These are phyloP conservation scores for Calophaca sinica DNA, from an alignment of 306 rosid species.

Conservation along the genomic window DNA sequence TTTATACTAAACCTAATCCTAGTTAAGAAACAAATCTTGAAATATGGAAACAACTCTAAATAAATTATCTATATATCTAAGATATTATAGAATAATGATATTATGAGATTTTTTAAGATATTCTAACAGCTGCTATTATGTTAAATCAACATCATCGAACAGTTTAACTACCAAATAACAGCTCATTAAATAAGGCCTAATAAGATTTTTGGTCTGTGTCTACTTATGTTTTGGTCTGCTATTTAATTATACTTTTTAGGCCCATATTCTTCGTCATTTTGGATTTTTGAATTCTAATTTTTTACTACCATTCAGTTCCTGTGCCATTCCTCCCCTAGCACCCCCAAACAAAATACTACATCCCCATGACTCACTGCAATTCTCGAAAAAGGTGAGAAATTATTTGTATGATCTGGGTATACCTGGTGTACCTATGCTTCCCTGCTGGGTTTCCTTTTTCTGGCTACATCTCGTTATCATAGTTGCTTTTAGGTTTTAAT, in stretches of 20 bases:
- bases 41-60: not conserved
- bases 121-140: not conserved
- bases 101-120: slow-evolving; percentile 19
- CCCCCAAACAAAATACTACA: not conserved
- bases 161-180: slow-evolving; percentile 12
- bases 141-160: not conserved
- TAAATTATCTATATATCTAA: not conserved
- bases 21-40: not conserved
- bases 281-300: not conserved
- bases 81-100: slow-evolving; percentile 5
- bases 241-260: slow-evolving; percentile 1
- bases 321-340: not conserved
- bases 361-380: not conserved
- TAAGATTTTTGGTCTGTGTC: not conserved
- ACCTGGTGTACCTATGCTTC: not conserved
- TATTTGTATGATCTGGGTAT: not conserved
- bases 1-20: not conserved
- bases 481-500: not conserved
- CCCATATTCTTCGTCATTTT: slow-evolving; percentile 15
- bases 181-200: slow-evolving; percentile 1
- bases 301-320: not conserved
- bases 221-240: not conserved
- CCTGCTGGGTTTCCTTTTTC: not conserved
- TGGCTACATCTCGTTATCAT: not conserved
- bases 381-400: not conserved